Percentiles rank a stretch among this genome's conserved stretches.
phyloP scores from a whole-genome alignment of 1,284 basidiomycete genomes.

The Neonothopanus nambi region DNA sequence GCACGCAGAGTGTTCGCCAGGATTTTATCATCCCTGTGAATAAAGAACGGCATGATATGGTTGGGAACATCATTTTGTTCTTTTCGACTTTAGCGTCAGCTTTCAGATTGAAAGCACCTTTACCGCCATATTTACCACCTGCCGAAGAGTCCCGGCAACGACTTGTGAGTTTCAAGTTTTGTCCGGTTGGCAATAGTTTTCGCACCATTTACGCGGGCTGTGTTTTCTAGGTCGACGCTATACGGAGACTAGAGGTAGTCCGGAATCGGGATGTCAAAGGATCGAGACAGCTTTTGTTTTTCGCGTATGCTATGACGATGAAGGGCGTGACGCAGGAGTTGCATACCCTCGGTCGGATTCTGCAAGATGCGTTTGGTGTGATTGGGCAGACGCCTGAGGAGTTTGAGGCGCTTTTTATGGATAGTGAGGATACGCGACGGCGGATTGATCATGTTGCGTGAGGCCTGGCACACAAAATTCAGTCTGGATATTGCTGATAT shows the following conservation, averaged over 20 bases:
- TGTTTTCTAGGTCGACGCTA: conserved; percentile 68
- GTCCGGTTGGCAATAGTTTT: not conserved
- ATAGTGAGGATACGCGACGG: conserved; percentile 22
- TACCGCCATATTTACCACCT: conserved; percentile 94
- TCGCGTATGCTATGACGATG: conserved; percentile 94
- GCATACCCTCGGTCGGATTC: conserved; percentile 71
- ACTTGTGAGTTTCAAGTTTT: conserved; percentile 51
- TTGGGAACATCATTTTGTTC: conserved; percentile 90
- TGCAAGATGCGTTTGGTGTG: conserved; percentile 89
- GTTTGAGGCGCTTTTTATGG: conserved; percentile 67
- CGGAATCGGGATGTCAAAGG: conserved; percentile 71
- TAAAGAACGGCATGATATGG: conserved; percentile 86
- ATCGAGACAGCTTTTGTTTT: conserved; percentile 87
- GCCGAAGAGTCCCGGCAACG: conserved; percentile 81
- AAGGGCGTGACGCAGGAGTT: conserved; percentile 88
- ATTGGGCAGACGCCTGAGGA: conserved; percentile 70
- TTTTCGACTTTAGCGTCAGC: conserved; percentile 88
- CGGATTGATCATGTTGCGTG: conserved; percentile 27
- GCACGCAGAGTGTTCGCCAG: conserved; percentile 64
- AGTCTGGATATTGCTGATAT: no score
- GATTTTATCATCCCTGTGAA: conserved; percentile 92
- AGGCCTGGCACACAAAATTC: not conserved
- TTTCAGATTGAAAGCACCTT: conserved; percentile 85
- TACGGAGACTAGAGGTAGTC: conserved; percentile 84
- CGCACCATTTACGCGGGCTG: not conserved